Conservation (phyloP, 352 stramenopile species). For the Elongisporangium senticosum region DNA sequence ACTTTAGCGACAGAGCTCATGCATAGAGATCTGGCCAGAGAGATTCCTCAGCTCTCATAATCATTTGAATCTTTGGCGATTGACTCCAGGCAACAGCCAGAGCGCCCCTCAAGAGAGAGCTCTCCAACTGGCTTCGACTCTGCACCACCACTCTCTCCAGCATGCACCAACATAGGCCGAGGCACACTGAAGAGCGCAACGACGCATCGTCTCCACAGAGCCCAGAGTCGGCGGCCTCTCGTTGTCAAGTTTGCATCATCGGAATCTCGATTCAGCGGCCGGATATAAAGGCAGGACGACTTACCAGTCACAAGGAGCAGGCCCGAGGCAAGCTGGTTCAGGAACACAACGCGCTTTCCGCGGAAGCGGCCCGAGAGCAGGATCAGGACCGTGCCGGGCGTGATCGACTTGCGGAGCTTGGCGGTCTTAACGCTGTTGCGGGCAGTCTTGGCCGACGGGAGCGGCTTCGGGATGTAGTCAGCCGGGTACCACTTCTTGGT, state of each 20-base stretch:
- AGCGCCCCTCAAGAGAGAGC: background rate
- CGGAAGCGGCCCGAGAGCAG: slow-evolving; percentile 95
- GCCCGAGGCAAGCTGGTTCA: slow-evolving; percentile 96
- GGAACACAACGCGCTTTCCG: slow-evolving; percentile 97
- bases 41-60: slow-evolving; percentile 89
- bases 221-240: slow-evolving; percentile 32
- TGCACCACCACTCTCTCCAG: background rate
- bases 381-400: slow-evolving; percentile 96
- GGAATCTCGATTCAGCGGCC: slow-evolving; percentile 20
- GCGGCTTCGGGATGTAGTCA: slow-evolving; percentile 57
- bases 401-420: slow-evolving; percentile 95
- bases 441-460: slow-evolving; percentile 62
- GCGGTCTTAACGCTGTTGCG: slow-evolving; percentile 83
- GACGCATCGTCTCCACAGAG: slow-evolving; percentile 4
- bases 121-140: slow-evolving; percentile 1
- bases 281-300: slow-evolving; percentile 8
- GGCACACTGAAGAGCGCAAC: background rate
- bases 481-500: slow-evolving; percentile 76
- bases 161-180: background rate
- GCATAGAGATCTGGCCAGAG: slow-evolving; percentile 1
- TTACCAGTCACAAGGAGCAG: slow-evolving; percentile 94
- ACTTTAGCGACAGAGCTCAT: background rate
- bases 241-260: slow-evolving; percentile 70
- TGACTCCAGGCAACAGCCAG: background rate
- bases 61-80: slow-evolving; percentile 59